Evolutionary conservation across 73 alveolate species (phyloP).

Genomic region (Tetrahymena thermophila): DNA sequence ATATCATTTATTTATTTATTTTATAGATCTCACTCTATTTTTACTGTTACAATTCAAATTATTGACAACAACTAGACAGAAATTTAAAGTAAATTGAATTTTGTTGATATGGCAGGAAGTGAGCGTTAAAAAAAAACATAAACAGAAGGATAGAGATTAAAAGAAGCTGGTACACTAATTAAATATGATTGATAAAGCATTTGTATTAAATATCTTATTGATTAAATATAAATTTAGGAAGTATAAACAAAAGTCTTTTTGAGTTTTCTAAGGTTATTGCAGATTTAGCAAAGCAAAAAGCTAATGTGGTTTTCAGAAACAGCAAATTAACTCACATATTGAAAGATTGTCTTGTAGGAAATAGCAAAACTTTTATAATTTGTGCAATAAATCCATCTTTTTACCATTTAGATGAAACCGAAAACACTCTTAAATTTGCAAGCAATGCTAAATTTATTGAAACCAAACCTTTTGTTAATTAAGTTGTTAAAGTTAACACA

Average conservation of each 20-base stretch:
- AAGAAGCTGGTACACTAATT: not conserved
- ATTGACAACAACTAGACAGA: not conserved
- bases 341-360: not conserved
- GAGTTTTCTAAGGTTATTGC: not conserved
- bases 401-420: conserved; percentile 1
- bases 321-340: not conserved
- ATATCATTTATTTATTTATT: not conserved
- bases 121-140: not conserved
- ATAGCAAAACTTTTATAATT: not conserved
- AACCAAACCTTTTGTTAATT: not conserved
- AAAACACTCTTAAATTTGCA: conserved; percentile 4
- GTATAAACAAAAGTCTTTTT: not conserved
- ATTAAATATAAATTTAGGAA: not conserved
- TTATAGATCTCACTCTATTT: not conserved
- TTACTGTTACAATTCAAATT: not conserved
- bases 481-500: not conserved
- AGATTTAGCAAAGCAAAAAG: not conserved
- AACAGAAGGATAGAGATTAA: not conserved
- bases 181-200: not conserved
- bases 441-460: not conserved
- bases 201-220: not conserved
- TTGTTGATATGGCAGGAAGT: not conserved
- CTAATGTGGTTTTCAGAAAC: not conserved
- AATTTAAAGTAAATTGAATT: not conserved
- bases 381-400: not conserved